Evolutionary conservation across 768 basidiomycete genomes (phyloP).

Genomic region (Clitopilus passeckerianus): DNA sequence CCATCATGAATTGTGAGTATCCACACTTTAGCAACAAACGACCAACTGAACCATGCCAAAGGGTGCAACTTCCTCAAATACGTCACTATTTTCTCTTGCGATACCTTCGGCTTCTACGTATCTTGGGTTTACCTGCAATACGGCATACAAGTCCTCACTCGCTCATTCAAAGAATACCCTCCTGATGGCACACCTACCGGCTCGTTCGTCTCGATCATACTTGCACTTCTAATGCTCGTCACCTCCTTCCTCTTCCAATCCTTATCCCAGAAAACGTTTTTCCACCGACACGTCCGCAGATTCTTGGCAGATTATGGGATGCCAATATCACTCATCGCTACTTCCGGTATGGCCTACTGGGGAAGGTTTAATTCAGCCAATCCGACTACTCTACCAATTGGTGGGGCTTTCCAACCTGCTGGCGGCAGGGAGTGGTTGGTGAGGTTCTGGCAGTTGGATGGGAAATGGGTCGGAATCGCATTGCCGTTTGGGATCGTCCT

Average conservation of each 20-base stretch:
- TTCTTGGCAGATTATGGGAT: constrained; percentile 88
- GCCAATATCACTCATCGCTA: constrained; percentile 77
- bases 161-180: constrained; percentile 45
- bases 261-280: constrained; percentile 56
- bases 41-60: constrained; percentile 15
- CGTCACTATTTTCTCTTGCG: constrained; percentile 87
- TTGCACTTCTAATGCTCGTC: constrained; percentile 75
- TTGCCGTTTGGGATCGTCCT: constrained; percentile 86
- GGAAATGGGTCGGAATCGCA: constrained; percentile 86
- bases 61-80: constrained; percentile 84
- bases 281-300: constrained; percentile 69
- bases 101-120: constrained; percentile 91
- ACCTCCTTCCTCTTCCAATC: constrained; percentile 70
- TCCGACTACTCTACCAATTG: constrained; percentile 64
- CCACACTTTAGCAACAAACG: background rate
- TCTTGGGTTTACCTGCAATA: constrained; percentile 90
- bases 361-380: constrained; percentile 62
- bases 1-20: constrained; percentile 65
- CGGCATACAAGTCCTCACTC: constrained; percentile 77
- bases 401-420: constrained; percentile 65
- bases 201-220: constrained; percentile 59
- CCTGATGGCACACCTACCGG: constrained; percentile 31
- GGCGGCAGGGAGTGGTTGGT: constrained; percentile 80
- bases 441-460: constrained; percentile 82
- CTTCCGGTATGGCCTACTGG: constrained; percentile 84